Evolutionary conservation across 1,139 yeast species (phyloP).

Genomic region (Yamadazyma trypodendri): DNA sequence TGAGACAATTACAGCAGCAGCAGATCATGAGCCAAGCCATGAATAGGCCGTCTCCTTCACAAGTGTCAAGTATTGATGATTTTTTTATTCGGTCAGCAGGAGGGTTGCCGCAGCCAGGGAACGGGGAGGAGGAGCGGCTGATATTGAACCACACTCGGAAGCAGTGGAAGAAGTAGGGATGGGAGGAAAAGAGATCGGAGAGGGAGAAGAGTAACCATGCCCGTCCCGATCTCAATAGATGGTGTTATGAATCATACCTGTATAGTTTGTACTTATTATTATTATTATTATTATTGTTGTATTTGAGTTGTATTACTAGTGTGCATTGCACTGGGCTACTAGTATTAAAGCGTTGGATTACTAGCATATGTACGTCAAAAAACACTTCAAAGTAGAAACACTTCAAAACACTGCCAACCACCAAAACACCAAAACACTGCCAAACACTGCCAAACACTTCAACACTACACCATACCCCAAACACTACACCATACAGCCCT

Average conservation of each 20-base stretch:
- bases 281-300: too few species aligned
- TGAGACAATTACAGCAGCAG: constrained; percentile 23
- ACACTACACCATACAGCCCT: too few species aligned
- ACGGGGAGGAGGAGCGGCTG: constrained; percentile 8
- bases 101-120: constrained; percentile 9
- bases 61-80: constrained; percentile 33
- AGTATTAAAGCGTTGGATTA: too few species aligned
- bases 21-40: constrained; percentile 6
- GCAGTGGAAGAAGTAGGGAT: constrained; percentile 10
- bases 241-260: not conserved
- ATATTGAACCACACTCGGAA: constrained; percentile 6
- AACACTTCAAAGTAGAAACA: too few species aligned
- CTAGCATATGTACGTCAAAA: too few species aligned
- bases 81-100: constrained; percentile 23
- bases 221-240: too few species aligned
- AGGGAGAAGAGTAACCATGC: not conserved
- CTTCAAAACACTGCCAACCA: too few species aligned
- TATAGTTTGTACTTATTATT: constrained; percentile 1
- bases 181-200: not conserved
- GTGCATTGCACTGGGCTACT: too few species aligned
- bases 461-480: too few species aligned
- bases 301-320: too few species aligned
- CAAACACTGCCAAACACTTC: too few species aligned
- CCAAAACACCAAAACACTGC: too few species aligned
- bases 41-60: constrained; percentile 12